Percentiles rank a stretch among this genome's conserved stretches.
Evolutionary conservation across 192 early-diverging fungal genomes (phyloP).

Genomic region (Coemansia asiatica): DNA sequence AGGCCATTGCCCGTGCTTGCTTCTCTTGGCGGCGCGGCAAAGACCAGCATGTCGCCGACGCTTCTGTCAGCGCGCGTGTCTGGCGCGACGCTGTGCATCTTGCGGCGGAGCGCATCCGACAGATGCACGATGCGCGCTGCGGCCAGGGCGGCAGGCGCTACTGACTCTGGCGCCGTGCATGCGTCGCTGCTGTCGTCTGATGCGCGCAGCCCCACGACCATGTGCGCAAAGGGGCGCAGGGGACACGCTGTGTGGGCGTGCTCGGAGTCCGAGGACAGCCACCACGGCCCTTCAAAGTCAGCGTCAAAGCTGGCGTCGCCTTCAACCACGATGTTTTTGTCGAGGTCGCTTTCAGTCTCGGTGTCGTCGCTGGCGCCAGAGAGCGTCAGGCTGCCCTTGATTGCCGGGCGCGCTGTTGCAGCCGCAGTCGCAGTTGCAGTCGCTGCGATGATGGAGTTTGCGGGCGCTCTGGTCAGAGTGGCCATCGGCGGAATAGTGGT

Average conservation of each 20-base stretch:
- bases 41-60: constrained; percentile 37
- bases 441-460: background rate
- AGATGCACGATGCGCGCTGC: constrained; percentile 35
- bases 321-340: background rate
- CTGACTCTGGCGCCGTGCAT: constrained; percentile 15
- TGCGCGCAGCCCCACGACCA: constrained; percentile 38
- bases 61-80: constrained; percentile 12
- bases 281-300: constrained; percentile 27
- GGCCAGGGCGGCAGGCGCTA: constrained; percentile 23
- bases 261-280: constrained; percentile 45
- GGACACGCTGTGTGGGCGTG: constrained; percentile 54
- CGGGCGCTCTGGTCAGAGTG: background rate
- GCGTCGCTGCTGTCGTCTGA: constrained; percentile 10
- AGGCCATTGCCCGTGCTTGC: constrained; percentile 25
- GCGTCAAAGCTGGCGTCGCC: background rate
- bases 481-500: background rate
- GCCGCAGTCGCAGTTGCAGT: no score
- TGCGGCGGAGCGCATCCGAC: constrained; percentile 47
- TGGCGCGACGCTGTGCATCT: constrained; percentile 34
- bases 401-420: background rate
- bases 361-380: background rate
- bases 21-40: constrained; percentile 5
- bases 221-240: constrained; percentile 53
- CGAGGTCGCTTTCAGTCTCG: background rate
- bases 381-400: background rate